Conservation (phyloP, 2,329 filamentous ascomycete genomes). For the Penicillium sp. region DNA sequence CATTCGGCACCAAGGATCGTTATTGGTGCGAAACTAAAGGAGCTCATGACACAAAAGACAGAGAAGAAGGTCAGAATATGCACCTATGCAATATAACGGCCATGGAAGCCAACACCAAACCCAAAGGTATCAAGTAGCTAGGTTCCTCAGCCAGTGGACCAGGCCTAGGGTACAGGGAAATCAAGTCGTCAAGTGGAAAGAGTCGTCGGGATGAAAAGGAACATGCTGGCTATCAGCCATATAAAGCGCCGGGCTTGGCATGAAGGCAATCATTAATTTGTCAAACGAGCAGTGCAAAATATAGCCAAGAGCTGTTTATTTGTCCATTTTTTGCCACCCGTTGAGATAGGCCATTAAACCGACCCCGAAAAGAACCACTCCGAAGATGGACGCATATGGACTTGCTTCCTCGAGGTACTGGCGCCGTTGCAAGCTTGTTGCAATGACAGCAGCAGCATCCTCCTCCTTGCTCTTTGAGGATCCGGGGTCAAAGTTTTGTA, state of each 20-base stretch:
- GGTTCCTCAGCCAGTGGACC: conserved; percentile 7
- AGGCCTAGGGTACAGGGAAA: conserved; percentile 19
- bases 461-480: conserved; percentile 48
- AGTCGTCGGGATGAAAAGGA: conserved; percentile 9
- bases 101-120: conserved; percentile 21
- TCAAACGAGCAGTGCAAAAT: conserved; percentile 5
- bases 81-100: conserved; percentile 25
- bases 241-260: conserved; percentile 20
- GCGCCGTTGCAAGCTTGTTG: conserved; percentile 40
- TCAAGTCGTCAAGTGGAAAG: conserved; percentile 11
- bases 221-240: conserved; percentile 20
- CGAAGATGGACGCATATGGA: conserved; percentile 80
- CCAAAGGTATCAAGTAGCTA: conserved; percentile 18
- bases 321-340: conserved; percentile 70
- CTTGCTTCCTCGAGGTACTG: conserved; percentile 59
- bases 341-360: conserved; percentile 87
- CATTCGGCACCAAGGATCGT: conserved; percentile 29
- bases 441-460: conserved; percentile 48
- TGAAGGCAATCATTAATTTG: conserved; percentile 14
- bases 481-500: conserved; percentile 52
- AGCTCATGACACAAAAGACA: conserved; percentile 21
- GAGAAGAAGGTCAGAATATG: conserved; percentile 25
- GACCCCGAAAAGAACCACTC: conserved; percentile 79
- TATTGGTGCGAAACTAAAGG: conserved; percentile 27
- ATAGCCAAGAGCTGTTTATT: conserved; percentile 33